These are phyloP conservation scores for Geranium rotundifolium DNA, from an alignment of 345 rosid genomes.

Conservation along the genomic window DNA sequence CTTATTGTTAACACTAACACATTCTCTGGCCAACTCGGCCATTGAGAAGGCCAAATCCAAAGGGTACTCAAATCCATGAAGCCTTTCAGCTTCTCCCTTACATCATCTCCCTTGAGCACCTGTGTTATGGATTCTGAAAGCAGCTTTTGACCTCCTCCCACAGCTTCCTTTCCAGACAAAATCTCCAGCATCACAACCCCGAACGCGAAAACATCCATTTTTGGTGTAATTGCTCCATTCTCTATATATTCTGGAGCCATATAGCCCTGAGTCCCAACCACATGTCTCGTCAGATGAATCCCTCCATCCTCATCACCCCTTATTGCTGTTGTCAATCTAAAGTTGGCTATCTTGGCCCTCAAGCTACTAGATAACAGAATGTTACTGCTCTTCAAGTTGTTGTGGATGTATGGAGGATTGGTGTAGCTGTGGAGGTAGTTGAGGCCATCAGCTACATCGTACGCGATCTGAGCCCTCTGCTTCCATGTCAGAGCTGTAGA, in stretches of 20 bases:
- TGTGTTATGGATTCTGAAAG: conserved; percentile 15
- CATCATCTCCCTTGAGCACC: conserved; percentile 13
- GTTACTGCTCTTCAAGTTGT: conserved; percentile 28
- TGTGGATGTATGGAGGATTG: conserved; percentile 28
- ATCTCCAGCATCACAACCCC: conserved; percentile 36
- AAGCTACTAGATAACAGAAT: conserved; percentile 23
- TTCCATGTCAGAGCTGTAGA: conserved; percentile 17
- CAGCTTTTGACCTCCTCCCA: conserved; percentile 14
- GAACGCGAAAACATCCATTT: conserved; percentile 36
- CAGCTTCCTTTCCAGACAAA: conserved; percentile 30
- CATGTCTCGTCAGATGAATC: conserved; percentile 10
- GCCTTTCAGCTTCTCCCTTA: conserved; percentile 9
- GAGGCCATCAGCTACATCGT: conserved; percentile 37
- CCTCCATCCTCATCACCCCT: conserved; percentile 13
- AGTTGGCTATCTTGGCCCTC: conserved; percentile 34
- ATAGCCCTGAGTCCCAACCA: conserved; percentile 27
- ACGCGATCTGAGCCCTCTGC: conserved; percentile 28
- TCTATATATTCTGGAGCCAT: conserved; percentile 36
- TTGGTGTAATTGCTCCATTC: conserved; percentile 22
- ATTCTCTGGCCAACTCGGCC: neutral
- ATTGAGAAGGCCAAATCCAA: neutral
- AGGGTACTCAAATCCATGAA: conserved; percentile 18
- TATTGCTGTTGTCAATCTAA: conserved; percentile 26
- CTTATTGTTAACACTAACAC: too few species aligned
- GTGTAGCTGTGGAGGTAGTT: conserved; percentile 40